Percentiles rank a stretch among this genome's conserved stretches.
phyloP scores from a whole-genome alignment of 2,329 filamentous ascomycete genomes.

The Fusarium protoensiforme region DNA sequence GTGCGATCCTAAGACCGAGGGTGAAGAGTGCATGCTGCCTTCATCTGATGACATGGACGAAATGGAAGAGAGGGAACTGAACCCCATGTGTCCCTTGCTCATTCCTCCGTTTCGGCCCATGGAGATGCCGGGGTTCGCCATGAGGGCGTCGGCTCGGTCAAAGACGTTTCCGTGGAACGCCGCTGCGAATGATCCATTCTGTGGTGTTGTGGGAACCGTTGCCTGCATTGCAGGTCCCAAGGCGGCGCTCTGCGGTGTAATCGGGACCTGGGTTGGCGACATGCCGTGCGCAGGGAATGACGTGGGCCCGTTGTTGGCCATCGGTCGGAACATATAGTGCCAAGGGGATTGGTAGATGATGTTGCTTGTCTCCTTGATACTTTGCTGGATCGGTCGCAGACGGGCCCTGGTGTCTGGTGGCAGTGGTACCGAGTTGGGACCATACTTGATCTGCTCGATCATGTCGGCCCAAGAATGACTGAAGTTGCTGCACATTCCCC shows the following conservation, averaged over 20 bases:
- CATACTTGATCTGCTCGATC: constrained; percentile 68
- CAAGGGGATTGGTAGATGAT: constrained; percentile 73
- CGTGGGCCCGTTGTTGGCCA: constrained; percentile 28
- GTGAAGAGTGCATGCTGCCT: constrained; percentile 46
- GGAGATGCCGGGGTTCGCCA: constrained; percentile 67
- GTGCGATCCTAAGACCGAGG: constrained; percentile 46
- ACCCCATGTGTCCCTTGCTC: constrained; percentile 54
- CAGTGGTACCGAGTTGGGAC: constrained; percentile 62
- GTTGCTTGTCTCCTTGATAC: constrained; percentile 82
- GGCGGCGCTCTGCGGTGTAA: constrained; percentile 90
- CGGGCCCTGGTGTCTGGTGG: constrained; percentile 76
- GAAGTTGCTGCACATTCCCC: constrained; percentile 80
- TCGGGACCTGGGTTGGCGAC: constrained; percentile 63
- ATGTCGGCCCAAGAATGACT: constrained; percentile 77
- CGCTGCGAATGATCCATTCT: constrained; percentile 65
- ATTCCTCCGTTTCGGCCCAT: constrained; percentile 64
- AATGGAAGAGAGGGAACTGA: constrained; percentile 54
- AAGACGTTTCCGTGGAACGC: constrained; percentile 70
- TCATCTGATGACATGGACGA: constrained; percentile 56
- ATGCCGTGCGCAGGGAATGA: constrained; percentile 40
- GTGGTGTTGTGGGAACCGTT: constrained; percentile 80
- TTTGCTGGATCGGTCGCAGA: constrained; percentile 83
- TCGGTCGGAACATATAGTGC: constrained; percentile 55
- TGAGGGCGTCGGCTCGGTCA: constrained; percentile 67
- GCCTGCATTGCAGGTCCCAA: constrained; percentile 91